Base-by-base conservation (phyloP, 352 stramenopile genomes). In the Blastocystis sp. region DNA sequence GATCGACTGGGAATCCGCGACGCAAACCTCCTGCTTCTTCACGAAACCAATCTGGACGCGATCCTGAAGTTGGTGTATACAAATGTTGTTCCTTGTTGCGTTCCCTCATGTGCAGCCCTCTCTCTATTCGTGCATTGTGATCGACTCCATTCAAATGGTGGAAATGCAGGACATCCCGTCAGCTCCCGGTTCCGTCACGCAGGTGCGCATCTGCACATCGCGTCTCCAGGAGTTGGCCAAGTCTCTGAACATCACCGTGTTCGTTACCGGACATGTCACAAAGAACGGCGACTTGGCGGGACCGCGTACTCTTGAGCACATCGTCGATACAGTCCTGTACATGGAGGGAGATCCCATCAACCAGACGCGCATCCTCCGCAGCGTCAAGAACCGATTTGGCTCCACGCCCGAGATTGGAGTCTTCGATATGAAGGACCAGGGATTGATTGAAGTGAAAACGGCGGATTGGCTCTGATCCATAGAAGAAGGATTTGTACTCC, bases 271-370 rank as follows among this genome's bases (percentile, higher is more conserved):
- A n/a, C 78, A 88, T 68, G 78, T 88, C 10, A 88, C 78, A 48
- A 88, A 88, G 66, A 60, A 45, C 38, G 78, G 78, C 7, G 78
- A 88, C 24, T 76, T 88, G 2, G 78, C 78, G 24, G 78, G 78
- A 6, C 78, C 78, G 4, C 78, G 78, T 42, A 88, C 78, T 28
- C 42, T 88, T 0, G 78, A 88, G 17, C 78, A 88, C 38, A 78
- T 88, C 21, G 78, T 88, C 3, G 78, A 88, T 34, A 88, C 78
- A 4, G 78, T 88, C 2, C 57, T 88, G 64, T 88, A 88, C 45
- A 65, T 88, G 68, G 78, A 88, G 52, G 78, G 78, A n/a, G 60
- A 88, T 59, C 19, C 64, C 9, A 17, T 38, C 4, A 77, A 60
- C 0, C 40, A 79, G 11, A 79, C 64, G 34, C 64, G 78, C 21